Evolutionary conservation across 2,329 filamentous ascomycete genomes (phyloP), one percentile per base, ranked within the genome.

Genomic region (Fusarium acutatum): DNA sequence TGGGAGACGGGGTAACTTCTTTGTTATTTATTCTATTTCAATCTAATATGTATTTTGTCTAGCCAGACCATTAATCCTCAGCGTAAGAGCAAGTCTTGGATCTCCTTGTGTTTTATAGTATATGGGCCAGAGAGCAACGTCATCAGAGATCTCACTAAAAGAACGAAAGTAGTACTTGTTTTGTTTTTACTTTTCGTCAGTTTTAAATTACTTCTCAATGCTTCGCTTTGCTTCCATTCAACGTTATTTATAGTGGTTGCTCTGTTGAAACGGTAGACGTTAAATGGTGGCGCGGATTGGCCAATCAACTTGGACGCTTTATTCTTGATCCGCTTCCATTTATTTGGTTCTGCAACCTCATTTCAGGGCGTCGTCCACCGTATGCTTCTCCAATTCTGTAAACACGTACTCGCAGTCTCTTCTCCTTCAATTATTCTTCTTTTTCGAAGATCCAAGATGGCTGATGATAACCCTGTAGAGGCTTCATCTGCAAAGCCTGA

Each of bases 301-400:
- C 50, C 50, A 53, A 53, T 28, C 50, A 37, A 9, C 10, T 22
- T 53, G 30, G 12, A 52, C 34, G 34, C 50, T 53, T 53, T 28
- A 53, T 37, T 53, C 50, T 53, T 53, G 50, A 53, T 53, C 50
- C 32, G 50, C 18, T 37, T 53, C 49, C 34, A 37, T 28, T 15
- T 37, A 17, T 22, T 37, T 37, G 50, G 24, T 37, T 37, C 11
- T 53, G 50, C 6, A 14, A 34, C 17, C 17, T 9, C 30, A 24
- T 34, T 20, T 20, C 30, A 50, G 4, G 44, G 17, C n/a, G 10
- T 13, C 13, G 14, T 28, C 32, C 10, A 22, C 30, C 11, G 13
- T 14, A 15, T 37, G 14, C 13, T 37, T 37, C 32, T 26, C 49
- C 49, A 53, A 37, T 22, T 28, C n/a, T 20, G 15, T 4, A 32